Conservation (phyloP, 371 early-diverging fungal species). For the Mucor racemosus region DNA sequence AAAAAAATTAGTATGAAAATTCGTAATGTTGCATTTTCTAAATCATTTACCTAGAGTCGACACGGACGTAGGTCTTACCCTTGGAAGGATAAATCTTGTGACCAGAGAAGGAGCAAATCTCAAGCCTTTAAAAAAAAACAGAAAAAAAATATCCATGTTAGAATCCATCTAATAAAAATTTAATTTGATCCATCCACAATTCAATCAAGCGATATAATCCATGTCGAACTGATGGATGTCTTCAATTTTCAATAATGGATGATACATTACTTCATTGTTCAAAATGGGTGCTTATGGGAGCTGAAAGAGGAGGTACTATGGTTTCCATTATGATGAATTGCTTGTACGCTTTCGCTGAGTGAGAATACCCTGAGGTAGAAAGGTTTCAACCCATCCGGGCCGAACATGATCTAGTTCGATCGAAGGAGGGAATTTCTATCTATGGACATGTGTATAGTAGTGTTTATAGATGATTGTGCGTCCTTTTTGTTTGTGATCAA, state of each 20-base stretch:
- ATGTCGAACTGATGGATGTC: conserved; percentile 8
- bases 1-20: neutral
- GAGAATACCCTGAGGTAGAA: neutral
- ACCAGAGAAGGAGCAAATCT: conserved; percentile 95
- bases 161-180: conserved; percentile 4
- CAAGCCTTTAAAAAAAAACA: conserved; percentile 62
- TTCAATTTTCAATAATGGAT: conserved; percentile 8
- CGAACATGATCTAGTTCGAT: neutral
- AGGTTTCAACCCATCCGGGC: neutral
- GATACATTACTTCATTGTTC: conserved; percentile 42
- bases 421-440: neutral
- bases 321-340: conserved; percentile 9
- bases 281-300: conserved; percentile 42
- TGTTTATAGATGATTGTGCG: neutral
- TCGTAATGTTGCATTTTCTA: neutral
- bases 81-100: conserved; percentile 98
- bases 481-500: neutral
- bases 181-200: conserved; percentile 10
- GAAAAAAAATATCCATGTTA: neutral
- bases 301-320: conserved; percentile 37
- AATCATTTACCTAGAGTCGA: conserved; percentile 73
- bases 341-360: conserved; percentile 17
- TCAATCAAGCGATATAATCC: neutral
- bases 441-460: neutral
- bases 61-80: conserved; percentile 91